Conservation (phyloP, 2,329 filamentous ascomycete genomes). For the Xylaria sp. region DNA sequence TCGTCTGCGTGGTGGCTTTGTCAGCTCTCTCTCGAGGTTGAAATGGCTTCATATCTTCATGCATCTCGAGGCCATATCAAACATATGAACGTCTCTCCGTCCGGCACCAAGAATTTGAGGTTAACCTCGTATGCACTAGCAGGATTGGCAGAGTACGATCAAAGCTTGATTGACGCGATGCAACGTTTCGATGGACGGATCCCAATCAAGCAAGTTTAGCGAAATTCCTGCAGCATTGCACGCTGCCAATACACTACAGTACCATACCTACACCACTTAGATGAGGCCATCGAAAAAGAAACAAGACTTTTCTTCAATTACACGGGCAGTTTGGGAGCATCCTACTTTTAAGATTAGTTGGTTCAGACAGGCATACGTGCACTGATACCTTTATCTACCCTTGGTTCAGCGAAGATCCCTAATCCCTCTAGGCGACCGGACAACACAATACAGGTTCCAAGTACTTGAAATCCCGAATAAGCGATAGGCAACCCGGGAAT, state of each 20-base stretch:
- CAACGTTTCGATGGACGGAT: conserved; percentile 6
- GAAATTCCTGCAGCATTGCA: not conserved
- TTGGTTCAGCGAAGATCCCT: not conserved
- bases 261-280: not conserved
- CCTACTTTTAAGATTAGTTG: not conserved
- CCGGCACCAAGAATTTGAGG: not conserved
- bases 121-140: not conserved
- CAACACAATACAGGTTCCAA: not conserved
- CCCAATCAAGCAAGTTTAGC: conserved; percentile 7
- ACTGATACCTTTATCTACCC: not conserved
- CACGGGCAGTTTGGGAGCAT: not conserved
- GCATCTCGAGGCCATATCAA: not conserved
- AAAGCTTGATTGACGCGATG: conserved; percentile 1
- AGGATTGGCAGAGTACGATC: not conserved
- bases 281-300: not conserved
- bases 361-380: not conserved
- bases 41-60: not conserved
- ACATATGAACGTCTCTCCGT: not conserved
- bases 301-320: not conserved
- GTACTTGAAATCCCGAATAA: not conserved
- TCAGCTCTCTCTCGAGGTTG: not conserved
- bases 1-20: not conserved
- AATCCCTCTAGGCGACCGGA: not conserved
- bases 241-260: not conserved
- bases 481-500: not conserved